These are phyloP conservation scores for Astrocystis sublimbata DNA, from an alignment of 495 filamentous ascomycete species.

Conservation along the genomic window DNA sequence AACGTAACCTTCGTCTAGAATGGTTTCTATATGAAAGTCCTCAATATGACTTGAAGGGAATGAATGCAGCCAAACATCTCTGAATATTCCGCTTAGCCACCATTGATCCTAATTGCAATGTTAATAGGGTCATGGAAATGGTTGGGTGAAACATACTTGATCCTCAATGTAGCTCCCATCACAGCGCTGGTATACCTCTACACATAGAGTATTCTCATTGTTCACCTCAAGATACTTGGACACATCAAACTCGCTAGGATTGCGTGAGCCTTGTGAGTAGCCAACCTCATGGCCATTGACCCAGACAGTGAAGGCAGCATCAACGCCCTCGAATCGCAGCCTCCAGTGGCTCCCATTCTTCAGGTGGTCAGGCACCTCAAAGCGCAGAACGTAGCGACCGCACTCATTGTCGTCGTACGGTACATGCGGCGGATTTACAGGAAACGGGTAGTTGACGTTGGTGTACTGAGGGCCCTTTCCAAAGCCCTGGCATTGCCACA, in stretches of 20 bases:
- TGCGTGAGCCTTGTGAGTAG: constrained; percentile 68
- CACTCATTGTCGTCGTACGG: constrained; percentile 66
- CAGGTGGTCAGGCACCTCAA: constrained; percentile 43
- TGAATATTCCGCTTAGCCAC: constrained; percentile 67
- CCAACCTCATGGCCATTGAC: constrained; percentile 65
- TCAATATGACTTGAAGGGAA: constrained; percentile 60
- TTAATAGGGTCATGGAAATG: constrained; percentile 9
- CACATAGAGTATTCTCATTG: constrained; percentile 54
- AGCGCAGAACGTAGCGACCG: constrained; percentile 60
- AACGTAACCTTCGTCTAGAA: constrained; percentile 56
- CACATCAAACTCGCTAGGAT: constrained; percentile 69
- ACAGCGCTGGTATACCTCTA: constrained; percentile 68
- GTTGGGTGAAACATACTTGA: constrained; percentile 39
- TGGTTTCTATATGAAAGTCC: constrained; percentile 58
- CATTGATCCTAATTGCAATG: constrained; percentile 45
- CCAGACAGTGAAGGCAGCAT: constrained; percentile 68
- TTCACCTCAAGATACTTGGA: constrained; percentile 47
- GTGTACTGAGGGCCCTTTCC: constrained; percentile 65
- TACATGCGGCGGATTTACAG: constrained; percentile 60
- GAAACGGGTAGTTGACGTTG: constrained; percentile 65
- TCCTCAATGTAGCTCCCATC: constrained; percentile 71
- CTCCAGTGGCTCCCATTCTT: constrained; percentile 43
- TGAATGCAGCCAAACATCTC: constrained; percentile 65
- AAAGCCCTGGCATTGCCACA: constrained; percentile 71
- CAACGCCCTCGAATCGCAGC: constrained; percentile 70